Percentiles rank a stretch among this genome's conserved stretches.
These are phyloP conservation scores for Pleurotus djamor DNA, from an alignment of 768 basidiomycete species.

Conservation along the genomic window DNA sequence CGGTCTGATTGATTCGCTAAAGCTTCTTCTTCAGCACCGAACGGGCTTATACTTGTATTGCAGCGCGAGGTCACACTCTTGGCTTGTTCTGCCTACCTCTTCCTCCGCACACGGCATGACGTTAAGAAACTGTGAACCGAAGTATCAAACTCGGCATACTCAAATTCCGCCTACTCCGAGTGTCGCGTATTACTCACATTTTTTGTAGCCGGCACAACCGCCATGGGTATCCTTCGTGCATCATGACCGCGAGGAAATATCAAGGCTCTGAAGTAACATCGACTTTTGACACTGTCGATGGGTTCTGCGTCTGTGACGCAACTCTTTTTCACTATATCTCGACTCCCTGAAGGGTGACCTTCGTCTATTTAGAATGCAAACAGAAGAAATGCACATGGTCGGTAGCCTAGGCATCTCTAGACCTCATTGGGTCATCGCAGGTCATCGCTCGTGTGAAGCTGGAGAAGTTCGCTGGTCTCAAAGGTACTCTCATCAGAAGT, in stretches of 20 bases:
- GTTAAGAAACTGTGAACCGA: constrained; percentile 27
- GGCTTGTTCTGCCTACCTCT: constrained; percentile 14
- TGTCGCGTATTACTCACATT: neutral
- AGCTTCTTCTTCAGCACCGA: constrained; percentile 20
- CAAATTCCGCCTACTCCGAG: neutral
- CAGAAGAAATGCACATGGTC: constrained; percentile 30
- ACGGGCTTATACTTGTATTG: constrained; percentile 30
- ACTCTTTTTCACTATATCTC: neutral
- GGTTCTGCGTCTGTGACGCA: constrained; percentile 19
- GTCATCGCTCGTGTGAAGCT: constrained; percentile 30
- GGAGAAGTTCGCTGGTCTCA: constrained; percentile 28
- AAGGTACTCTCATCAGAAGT: constrained; percentile 32
- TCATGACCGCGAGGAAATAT: constrained; percentile 31
- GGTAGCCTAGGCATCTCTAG: constrained; percentile 34
- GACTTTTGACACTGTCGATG: constrained; percentile 32
- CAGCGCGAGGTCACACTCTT: constrained; percentile 29
- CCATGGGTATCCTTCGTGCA: constrained; percentile 38
- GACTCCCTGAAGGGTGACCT: constrained; percentile 19
- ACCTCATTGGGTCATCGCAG: constrained; percentile 30
- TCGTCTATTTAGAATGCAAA: constrained; percentile 28
- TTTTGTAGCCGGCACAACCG: constrained; percentile 29
- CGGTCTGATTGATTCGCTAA: neutral
- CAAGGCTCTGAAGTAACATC: constrained; percentile 32
- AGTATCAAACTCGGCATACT: constrained; percentile 32
- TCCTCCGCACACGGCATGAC: neutral